Percentiles rank a stretch among this genome's conserved stretches.
Evolutionary conservation across 2,329 filamentous ascomycete genomes (phyloP).

Genomic region (Paramyrothecium sp.): DNA sequence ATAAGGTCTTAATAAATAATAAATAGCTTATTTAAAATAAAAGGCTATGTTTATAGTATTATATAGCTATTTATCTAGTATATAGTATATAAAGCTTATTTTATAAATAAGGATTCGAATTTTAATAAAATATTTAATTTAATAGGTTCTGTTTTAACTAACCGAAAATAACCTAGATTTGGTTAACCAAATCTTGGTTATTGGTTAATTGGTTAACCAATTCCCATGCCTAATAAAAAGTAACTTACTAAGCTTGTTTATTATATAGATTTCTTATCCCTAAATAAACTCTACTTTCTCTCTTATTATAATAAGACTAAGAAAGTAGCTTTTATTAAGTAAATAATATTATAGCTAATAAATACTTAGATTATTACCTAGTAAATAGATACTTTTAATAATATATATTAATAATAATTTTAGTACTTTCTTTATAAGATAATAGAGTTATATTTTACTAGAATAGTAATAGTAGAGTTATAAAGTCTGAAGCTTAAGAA

Average conservation of each 20-base stretch:
- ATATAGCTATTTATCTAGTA: background rate
- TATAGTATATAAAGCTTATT: background rate
- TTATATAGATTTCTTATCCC: background rate
- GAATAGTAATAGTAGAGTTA: constrained; percentile 6
- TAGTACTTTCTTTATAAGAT: background rate
- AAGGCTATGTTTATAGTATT: background rate
- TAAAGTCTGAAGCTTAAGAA: too few relatives aligned
- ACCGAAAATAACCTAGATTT: too few relatives aligned
- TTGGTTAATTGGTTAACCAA: too few relatives aligned
- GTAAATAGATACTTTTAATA: constrained; percentile 3
- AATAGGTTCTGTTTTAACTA: too few relatives aligned
- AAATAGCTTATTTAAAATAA: background rate
- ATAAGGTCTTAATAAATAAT: background rate
- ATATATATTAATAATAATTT: constrained; percentile 2
- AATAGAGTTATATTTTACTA: background rate
- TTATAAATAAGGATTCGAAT: background rate
- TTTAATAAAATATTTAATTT: too few relatives aligned
- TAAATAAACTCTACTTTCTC: background rate
- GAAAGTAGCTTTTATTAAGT: too few relatives aligned
- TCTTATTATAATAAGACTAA: background rate
- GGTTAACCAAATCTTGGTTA: too few relatives aligned
- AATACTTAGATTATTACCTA: constrained; percentile 2
- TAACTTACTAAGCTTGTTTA: too few relatives aligned
- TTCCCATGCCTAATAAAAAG: too few relatives aligned
- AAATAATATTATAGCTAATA: constrained; percentile 1